phyloP scores from a whole-genome alignment of 306 rosid species.

The Carpinus viminea region DNA sequence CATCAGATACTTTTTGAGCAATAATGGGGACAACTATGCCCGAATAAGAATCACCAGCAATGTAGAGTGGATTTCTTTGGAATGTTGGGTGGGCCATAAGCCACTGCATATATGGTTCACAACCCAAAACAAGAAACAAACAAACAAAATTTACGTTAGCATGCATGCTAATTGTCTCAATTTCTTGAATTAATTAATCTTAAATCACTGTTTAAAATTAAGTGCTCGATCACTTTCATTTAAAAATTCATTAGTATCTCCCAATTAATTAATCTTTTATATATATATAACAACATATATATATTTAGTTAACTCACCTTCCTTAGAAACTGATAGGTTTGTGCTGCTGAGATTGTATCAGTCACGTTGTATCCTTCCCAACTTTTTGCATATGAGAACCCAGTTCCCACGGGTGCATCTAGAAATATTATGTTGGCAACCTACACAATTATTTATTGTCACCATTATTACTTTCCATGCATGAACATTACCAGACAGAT shows the following conservation, averaged over 20 bases:
- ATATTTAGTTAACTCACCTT: neutral
- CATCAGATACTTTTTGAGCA: slow-evolving; percentile 38
- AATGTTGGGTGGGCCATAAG: slow-evolving; percentile 47
- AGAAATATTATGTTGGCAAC: slow-evolving; percentile 29
- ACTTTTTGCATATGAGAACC: slow-evolving; percentile 29
- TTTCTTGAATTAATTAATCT: neutral
- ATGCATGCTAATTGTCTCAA: neutral
- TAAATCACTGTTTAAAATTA: neutral
- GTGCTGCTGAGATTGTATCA: slow-evolving; percentile 10
- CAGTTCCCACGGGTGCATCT: slow-evolving; percentile 35
- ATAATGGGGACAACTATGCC: slow-evolving; percentile 35
- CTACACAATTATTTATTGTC: neutral
- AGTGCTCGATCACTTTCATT: neutral
- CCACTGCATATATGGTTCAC: slow-evolving; percentile 43
- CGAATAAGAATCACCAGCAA: slow-evolving; percentile 60
- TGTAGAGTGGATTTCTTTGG: slow-evolving; percentile 38
- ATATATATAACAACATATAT: too few relatives aligned
- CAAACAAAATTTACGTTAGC: neutral
- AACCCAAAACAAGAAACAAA: neutral
- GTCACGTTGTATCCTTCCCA: neutral
- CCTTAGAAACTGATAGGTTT: slow-evolving; percentile 9
- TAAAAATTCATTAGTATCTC: neutral
- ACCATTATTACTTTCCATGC: neutral
- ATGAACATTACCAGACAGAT: too few relatives aligned
- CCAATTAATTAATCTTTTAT: neutral